Conservation (phyloP, 73 alveolate species). For the Paramecium sexaurelia region DNA sequence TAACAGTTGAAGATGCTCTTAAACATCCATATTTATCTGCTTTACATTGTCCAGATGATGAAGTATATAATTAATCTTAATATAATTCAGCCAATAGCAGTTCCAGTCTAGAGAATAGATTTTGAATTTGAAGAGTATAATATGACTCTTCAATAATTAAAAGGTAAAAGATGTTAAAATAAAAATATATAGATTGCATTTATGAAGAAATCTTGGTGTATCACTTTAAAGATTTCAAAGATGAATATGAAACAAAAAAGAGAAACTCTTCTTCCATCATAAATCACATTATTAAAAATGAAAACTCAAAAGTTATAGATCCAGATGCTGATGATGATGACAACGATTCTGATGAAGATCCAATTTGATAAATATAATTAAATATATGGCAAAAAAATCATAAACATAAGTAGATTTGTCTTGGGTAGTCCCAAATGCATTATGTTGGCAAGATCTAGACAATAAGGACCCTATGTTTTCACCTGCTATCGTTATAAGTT, state of each 20-base stretch:
- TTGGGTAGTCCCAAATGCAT: background rate
- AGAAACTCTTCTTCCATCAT: conserved; percentile 59
- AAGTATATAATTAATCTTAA: background rate
- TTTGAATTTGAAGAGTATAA: conserved; percentile 76
- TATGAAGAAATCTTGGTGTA: conserved; percentile 79
- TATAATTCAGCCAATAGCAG: conserved; percentile 64
- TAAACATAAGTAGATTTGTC: conserved; percentile 19
- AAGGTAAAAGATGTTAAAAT: conserved; percentile 23
- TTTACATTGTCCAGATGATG: conserved; percentile 82
- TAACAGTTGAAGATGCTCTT: conserved; percentile 90
- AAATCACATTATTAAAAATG: conserved; percentile 59
- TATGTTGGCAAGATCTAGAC: conserved; percentile 47
- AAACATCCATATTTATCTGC: conserved; percentile 90
- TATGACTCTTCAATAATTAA: conserved; percentile 68
- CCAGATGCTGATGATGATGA: conserved; percentile 60
- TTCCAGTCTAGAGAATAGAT: conserved; percentile 70
- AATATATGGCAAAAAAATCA: conserved; percentile 1
- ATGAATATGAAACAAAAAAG: conserved; percentile 74
- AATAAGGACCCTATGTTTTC: conserved; percentile 20
- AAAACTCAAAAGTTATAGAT: conserved; percentile 43
- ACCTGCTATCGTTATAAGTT: background rate
- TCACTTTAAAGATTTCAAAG: conserved; percentile 65
- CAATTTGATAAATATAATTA: conserved; percentile 24
- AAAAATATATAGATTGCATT: conserved; percentile 61
- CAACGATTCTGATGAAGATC: conserved; percentile 39